Base-by-base conservation (phyloP, 148 eudicot species). In the Simmondsia chinensis region DNA sequence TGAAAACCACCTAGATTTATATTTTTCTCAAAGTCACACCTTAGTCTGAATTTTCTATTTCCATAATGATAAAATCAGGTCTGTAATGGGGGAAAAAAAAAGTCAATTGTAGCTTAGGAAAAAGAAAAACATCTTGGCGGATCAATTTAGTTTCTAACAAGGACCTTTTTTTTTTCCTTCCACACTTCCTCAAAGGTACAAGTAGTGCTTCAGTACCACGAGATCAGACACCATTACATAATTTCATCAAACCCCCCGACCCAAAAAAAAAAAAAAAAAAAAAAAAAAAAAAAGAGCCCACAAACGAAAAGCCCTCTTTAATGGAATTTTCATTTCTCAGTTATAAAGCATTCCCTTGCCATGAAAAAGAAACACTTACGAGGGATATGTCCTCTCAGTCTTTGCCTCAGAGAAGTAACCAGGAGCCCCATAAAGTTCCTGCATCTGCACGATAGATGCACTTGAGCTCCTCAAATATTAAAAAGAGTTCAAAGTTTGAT, bases 401-500 rank as follows among this genome's bases (percentile, higher is more conserved):
- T 74, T 63, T 14, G 74, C 66, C 57, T 74, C 88, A n/a, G 63
- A 48, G 30, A 91, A 91, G 64, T 91, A 91, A 46, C 99, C 99
- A 59, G 94, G 67, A 33, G 99, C 99, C 41, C 95, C 94, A 65
- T 79, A 91, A 32, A 51, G 60, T 36, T 82, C 88, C 61, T 82
- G 88, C 99, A 91, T 91, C 99, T 91, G 74, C 57, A 66, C 52
- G 46, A 29, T 45, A 19, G 5, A 21, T 21, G 18, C 10, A 23
- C 9, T n/a, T n/a, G n/a, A n/a, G n/a, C n/a, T n/a, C n/a, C 9
- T 28, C 31, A 9, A 28, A 28, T 28, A 28, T 28, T 5, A 28
- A 28, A 28, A 9, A 28, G 31, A 28, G 9, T 28, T 9, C 31
- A 28, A 28, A 5, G n/a, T n/a, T n/a, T n/a, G n/a, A n/a, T n/a